Base-by-base conservation (phyloP, 768 basidiomycete species). In the Leccinum variicolor region DNA sequence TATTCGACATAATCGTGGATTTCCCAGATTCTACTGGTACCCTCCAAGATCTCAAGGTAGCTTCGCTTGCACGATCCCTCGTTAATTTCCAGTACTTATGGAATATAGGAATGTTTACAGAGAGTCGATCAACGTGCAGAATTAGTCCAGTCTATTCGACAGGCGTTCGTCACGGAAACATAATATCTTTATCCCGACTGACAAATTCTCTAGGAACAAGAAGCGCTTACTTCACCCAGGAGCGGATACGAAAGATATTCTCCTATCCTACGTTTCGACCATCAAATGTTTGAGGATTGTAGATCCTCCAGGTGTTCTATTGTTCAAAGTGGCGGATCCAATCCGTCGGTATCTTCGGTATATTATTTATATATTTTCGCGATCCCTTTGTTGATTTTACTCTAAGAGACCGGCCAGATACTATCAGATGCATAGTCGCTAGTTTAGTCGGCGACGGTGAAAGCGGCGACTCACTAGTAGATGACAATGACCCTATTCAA, bases 1-100 rank as follows among this genome's bases (percentile, higher is more conserved):
- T 98, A 19, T 98, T 97, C 67, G 93, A 96, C 62, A 97, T 98
- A 55, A 96, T 98, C 57, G 86, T 98, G 55, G 92, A 96, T 65
- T 95, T 85, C 64, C 94, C 96, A 0, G 90, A 94, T 59, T 96
- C 95, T 0, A 79, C 77, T 62, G 85, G 87, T 4, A 94, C 94
- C 0, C 74, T 98, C 19, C 81, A 89, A 56, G 97, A 99, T 73
- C 78, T 98, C 19, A 89, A 84, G 75, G 94, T 92, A 50, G 36
- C 21, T 6, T 54, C 49, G 4, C 15, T 39, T 29, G 15, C 25
- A 31, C 15, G 17, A 33, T 39, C 6, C 17, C 19, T 43, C 15
- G 7, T 33, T 6, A n/a, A 51, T 45, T 28, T 29, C 41, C 26
- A 25, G 3, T 52, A 15, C 31, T 58, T 14, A 52, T 48, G 29